Evolutionary conservation across 306 rosid genomes (phyloP), one percentile per base, ranked within the genome.

Genomic region (Trifolium pratense): DNA sequence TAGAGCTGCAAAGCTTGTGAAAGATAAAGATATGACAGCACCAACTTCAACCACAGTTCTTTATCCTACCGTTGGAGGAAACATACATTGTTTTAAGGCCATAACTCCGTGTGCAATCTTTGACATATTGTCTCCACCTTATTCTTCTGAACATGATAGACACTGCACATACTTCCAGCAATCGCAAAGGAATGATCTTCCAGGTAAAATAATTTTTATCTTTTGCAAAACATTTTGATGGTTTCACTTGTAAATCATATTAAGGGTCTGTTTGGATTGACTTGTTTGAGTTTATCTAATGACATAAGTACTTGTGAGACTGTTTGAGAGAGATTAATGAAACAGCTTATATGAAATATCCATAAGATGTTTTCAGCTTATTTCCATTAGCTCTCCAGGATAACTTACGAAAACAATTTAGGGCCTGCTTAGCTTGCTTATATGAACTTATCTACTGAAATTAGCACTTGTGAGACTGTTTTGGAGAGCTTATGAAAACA

Each of bases 51-150:
- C 97, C 15, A 91, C 99, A 26, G 63, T 88, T 75, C 95, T 95
- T 56, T 91, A 90, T 77, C 99, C 99, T 5, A 84, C 88, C 18
- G 86, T 82, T 53, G 99, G 99, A 58, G 99, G 99, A 80, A 91
- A 95, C 76, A 88, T 95, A 72, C 99, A 95, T 81, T 83, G 86
- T 80, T 95, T 95, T 77, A 81, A 80, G 84, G 99, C 99, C 17
- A 29, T 84, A 60, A 91, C 97, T 61, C 99, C 97, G 5, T 95
- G 99, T 34, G 99, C 99, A n/a, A 75, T 95, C 79, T 86, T 95
- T 40, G 99, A 95, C 83, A 86, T 95, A 77, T 72, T 91, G 34
- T 78, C 96, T 55, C 99, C 99, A 0, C 99, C 99, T 60, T 95
- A 95, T 81, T 90, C 96, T 9, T 82, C 97, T 5, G 97, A 90